Conservation (phyloP, 306 rosid species). For the Datisca glomerata region DNA sequence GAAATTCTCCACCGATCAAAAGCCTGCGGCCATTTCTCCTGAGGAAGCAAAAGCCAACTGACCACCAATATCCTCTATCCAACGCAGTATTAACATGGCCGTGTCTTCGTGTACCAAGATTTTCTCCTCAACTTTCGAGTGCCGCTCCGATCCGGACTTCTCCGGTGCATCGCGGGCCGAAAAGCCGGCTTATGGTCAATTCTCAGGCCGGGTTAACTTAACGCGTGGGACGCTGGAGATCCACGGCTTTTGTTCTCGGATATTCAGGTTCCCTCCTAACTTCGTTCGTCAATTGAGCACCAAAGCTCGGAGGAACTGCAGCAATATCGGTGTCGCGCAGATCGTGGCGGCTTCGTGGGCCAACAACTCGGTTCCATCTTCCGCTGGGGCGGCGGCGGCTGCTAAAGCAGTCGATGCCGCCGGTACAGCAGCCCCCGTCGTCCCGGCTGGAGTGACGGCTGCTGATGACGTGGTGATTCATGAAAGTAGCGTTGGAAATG, state of each 20-base stretch:
- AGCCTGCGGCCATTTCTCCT: not conserved
- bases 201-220: not conserved
- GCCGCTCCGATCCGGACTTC: conserved; percentile 39
- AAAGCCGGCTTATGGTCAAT: conserved; percentile 17
- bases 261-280: conserved; percentile 77
- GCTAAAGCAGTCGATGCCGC: conserved; percentile 42
- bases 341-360: conserved; percentile 99
- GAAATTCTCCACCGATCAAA: not conserved
- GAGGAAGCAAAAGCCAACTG: not conserved
- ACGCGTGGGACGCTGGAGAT: conserved; percentile 10
- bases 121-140: conserved; percentile 23
- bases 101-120: conserved; percentile 26
- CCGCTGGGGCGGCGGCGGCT: conserved; percentile 33
- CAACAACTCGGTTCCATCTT: conserved; percentile 19
- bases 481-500: conserved; percentile 27
- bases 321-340: conserved; percentile 98
- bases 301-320: conserved; percentile 88
- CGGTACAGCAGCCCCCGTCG: conserved; percentile 29
- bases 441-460: conserved; percentile 22
- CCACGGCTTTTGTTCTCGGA: conserved; percentile 28
- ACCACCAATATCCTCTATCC: not conserved
- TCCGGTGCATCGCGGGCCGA: conserved; percentile 19
- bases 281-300: conserved; percentile 86
- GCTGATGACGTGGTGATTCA: conserved; percentile 34
- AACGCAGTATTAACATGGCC: conserved; percentile 28